phyloP scores from a whole-genome alignment of 1,284 basidiomycete species.

The Neolentinus lepideus region DNA sequence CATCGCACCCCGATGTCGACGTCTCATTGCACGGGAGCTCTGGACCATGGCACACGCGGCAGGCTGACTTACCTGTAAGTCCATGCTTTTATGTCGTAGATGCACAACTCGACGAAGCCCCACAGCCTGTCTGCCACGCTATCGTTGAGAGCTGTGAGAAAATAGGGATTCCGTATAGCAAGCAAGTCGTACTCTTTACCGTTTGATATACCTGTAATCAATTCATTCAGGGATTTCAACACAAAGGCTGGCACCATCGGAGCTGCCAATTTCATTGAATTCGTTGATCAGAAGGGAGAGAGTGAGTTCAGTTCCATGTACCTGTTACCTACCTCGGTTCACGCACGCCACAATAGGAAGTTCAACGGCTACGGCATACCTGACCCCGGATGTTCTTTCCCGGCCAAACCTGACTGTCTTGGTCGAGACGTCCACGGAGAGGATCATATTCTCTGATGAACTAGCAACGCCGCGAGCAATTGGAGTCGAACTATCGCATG shows the following conservation, averaged over 20 bases:
- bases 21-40: neutral
- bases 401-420: slow-evolving; percentile 34
- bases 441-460: slow-evolving; percentile 17
- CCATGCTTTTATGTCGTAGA: neutral
- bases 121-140: neutral
- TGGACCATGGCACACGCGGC: neutral
- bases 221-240: slow-evolving; percentile 26
- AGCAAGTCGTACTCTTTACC: no score
- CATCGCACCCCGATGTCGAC: neutral
- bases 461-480: slow-evolving; percentile 12
- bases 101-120: neutral
- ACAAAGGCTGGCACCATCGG: slow-evolving; percentile 18
- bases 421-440: slow-evolving; percentile 22
- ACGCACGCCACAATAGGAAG: slow-evolving; percentile 19
- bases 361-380: slow-evolving; percentile 32
- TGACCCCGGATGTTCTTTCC: slow-evolving; percentile 22
- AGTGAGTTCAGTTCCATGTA: slow-evolving; percentile 14
- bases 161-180: neutral
- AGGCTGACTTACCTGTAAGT: neutral
- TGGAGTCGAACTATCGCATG: slow-evolving; percentile 24
- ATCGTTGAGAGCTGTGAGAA: neutral
- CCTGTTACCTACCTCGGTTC: neutral
- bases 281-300: slow-evolving; percentile 24
- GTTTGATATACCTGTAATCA: no score
- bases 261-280: slow-evolving; percentile 17